Evolutionary conservation across 179 eudicot species (phyloP).

Genomic region (Camellia oleifera): DNA sequence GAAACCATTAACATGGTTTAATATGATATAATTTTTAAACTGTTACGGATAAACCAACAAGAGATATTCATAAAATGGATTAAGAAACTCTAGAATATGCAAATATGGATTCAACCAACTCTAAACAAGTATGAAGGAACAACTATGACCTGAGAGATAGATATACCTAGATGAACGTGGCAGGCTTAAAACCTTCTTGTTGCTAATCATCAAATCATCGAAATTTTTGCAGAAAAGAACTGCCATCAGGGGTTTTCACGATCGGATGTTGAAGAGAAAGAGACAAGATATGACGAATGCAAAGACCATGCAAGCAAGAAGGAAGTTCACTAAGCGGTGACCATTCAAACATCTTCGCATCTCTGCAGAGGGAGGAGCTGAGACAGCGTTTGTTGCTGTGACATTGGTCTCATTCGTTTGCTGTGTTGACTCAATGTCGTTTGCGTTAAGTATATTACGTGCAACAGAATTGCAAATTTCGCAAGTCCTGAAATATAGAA

Average conservation of each 20-base stretch:
- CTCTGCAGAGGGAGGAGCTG: slow-evolving; percentile 24
- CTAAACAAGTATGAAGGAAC: slow-evolving; percentile 7
- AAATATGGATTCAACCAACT: slow-evolving; percentile 3
- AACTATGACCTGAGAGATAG: background rate
- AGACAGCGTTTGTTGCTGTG: slow-evolving; percentile 14
- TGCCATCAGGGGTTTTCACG: slow-evolving; percentile 23
- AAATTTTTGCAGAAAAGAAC: background rate
- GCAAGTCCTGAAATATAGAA: slow-evolving; percentile 42
- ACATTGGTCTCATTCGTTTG: slow-evolving; percentile 26
- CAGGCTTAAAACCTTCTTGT: background rate
- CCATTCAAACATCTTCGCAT: slow-evolving; percentile 49
- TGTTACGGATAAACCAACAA: background rate
- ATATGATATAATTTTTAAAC: background rate
- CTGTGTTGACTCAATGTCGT: slow-evolving; percentile 30
- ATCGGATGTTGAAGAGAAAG: slow-evolving; percentile 56
- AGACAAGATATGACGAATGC: slow-evolving; percentile 69
- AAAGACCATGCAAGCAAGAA: slow-evolving; percentile 65
- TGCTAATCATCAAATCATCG: background rate
- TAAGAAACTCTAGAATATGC: background rate
- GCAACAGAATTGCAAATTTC: slow-evolving; percentile 65
- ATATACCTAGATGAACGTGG: background rate
- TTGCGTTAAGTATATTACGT: slow-evolving; percentile 42
- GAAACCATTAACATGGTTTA: background rate
- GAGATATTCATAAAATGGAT: background rate
- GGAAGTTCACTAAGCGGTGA: slow-evolving; percentile 54